These are phyloP conservation scores for Shiraia sp. DNA, from an alignment of 2,329 filamentous ascomycete genomes.

Conservation along the genomic window DNA sequence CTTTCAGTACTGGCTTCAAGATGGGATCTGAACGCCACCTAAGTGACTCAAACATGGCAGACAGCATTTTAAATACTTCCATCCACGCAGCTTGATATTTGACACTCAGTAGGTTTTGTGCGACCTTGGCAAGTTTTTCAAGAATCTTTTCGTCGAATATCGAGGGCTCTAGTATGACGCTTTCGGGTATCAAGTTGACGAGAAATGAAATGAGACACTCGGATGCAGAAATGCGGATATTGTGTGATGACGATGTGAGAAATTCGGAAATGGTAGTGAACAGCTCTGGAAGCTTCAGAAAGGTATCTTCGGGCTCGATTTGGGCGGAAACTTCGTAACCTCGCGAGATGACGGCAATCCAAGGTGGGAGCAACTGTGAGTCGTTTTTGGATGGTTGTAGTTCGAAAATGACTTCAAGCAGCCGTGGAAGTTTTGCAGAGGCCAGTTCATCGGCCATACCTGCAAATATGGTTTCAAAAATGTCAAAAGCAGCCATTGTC, in stretches of 20 bases:
- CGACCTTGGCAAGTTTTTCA: conserved; percentile 75
- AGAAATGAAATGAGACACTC: conserved; percentile 94
- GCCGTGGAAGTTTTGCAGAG: conserved; percentile 82
- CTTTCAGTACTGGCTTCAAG: conserved; percentile 73
- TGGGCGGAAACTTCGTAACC: conserved; percentile 94
- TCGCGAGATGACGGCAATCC: conserved; percentile 93
- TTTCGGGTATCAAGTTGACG: conserved; percentile 83
- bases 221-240: conserved; percentile 91
- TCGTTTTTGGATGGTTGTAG: conserved; percentile 90
- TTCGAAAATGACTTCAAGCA: conserved; percentile 90
- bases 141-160: conserved; percentile 90
- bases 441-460: conserved; percentile 87
- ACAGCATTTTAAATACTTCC: conserved; percentile 88
- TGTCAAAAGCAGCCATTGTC: conserved; percentile 94
- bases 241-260: conserved; percentile 83
- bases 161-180: conserved; percentile 83
- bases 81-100: conserved; percentile 94
- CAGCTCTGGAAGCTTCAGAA: conserved; percentile 82
- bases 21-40: conserved; percentile 84
- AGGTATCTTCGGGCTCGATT: conserved; percentile 86
- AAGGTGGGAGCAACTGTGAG: conserved; percentile 89
- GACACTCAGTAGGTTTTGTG: conserved; percentile 77
- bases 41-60: conserved; percentile 82
- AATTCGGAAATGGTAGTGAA: conserved; percentile 81
- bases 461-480: conserved; percentile 95